Percentiles rank a stretch among this genome's conserved stretches.
These are phyloP conservation scores for Nemania sp. DNA, from an alignment of 2,329 filamentous ascomycete genomes.

Conservation along the genomic window DNA sequence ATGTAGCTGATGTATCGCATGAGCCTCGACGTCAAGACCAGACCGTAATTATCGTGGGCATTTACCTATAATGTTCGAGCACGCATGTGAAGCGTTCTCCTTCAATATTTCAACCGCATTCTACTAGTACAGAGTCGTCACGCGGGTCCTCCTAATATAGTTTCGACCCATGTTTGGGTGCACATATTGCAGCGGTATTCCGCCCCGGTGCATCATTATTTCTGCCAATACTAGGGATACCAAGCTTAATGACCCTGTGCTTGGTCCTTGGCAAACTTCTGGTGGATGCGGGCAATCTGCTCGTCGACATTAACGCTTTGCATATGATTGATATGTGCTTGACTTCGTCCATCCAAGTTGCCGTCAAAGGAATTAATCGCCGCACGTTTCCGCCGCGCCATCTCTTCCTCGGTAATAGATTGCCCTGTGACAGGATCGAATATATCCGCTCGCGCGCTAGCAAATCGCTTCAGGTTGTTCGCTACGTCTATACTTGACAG, in stretches of 20 bases:
- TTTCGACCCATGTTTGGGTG: too few species aligned
- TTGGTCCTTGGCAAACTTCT: constrained; percentile 52
- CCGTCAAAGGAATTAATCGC: constrained; percentile 69
- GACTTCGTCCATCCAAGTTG: constrained; percentile 61
- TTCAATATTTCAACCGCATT: background rate
- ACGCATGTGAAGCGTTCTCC: constrained; percentile 3
- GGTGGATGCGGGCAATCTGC: constrained; percentile 71
- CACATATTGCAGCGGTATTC: background rate
- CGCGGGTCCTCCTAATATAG: background rate
- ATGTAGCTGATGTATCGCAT: constrained; percentile 28
- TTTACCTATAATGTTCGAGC: constrained; percentile 33
- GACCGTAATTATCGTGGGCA: constrained; percentile 29
- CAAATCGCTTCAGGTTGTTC: constrained; percentile 92
- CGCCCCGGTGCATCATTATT: background rate
- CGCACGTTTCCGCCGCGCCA: constrained; percentile 74
- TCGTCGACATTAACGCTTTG: constrained; percentile 80
- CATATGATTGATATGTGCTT: constrained; percentile 59
- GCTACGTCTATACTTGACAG: constrained; percentile 84
- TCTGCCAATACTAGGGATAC: background rate
- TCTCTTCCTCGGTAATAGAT: constrained; percentile 71
- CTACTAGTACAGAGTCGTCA: constrained; percentile 2
- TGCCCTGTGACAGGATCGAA: constrained; percentile 76
- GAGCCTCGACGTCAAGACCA: constrained; percentile 31
- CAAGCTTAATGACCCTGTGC: constrained; percentile 17
- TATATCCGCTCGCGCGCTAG: constrained; percentile 83